Percentiles rank a stretch among this genome's conserved stretches.
phyloP scores from a whole-genome alignment of 768 basidiomycete genomes.

The Leucosporidium yakuticum region DNA sequence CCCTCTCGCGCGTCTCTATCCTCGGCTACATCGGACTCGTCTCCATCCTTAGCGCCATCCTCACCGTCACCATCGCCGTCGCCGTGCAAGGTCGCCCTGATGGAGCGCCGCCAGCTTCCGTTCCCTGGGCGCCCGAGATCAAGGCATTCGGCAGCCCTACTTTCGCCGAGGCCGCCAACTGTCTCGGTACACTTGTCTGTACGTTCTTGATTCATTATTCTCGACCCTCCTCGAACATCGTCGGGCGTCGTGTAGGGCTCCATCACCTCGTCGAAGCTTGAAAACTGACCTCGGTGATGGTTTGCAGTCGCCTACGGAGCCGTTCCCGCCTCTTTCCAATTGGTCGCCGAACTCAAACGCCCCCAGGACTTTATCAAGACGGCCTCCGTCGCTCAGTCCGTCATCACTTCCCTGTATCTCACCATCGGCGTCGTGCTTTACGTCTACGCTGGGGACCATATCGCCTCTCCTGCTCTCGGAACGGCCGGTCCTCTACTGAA shows the following conservation, averaged over 20 bases:
- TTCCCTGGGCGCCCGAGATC: conserved; percentile 35
- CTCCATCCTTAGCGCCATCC: conserved; percentile 32
- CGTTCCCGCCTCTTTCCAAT: conserved; percentile 9
- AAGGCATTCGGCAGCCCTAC: conserved; percentile 30
- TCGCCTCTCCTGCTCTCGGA: conserved; percentile 40
- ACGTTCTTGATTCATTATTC: conserved; percentile 39
- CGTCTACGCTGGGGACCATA: conserved; percentile 36
- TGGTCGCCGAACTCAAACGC: conserved; percentile 41
- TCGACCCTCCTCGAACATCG: too few relatives aligned
- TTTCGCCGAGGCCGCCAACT: conserved; percentile 41
- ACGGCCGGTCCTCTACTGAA: conserved; percentile 39
- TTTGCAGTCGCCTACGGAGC: conserved; percentile 19
- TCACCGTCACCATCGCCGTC: conserved; percentile 38
- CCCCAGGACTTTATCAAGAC: conserved; percentile 41
- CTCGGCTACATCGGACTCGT: conserved; percentile 39
- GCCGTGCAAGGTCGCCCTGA: conserved; percentile 37
- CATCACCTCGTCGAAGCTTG: too few relatives aligned
- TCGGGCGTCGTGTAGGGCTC: too few relatives aligned
- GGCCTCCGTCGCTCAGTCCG: conserved; percentile 30
- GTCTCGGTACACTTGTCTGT: conserved; percentile 41
- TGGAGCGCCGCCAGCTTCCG: conserved; percentile 34
- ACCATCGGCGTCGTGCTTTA: conserved; percentile 41
- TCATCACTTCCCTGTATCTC: conserved; percentile 17
- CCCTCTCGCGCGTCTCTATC: conserved; percentile 41
- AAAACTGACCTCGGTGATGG: too few relatives aligned